Evolutionary conservation across 2,329 filamentous ascomycete genomes (phyloP).

Genomic region (Gnomoniopsis sp.): DNA sequence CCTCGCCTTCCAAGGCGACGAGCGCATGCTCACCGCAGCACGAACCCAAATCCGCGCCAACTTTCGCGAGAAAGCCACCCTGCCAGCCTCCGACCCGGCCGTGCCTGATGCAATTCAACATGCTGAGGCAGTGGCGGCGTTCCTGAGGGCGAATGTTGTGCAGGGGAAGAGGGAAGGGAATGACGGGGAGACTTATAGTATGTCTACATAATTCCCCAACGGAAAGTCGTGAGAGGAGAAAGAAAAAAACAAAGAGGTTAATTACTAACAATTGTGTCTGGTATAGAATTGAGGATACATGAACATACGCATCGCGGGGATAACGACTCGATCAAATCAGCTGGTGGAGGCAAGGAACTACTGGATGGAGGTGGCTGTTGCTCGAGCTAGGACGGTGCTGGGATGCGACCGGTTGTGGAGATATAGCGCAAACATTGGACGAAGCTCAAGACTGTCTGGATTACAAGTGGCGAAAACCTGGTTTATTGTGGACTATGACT

Average conservation of each 20-base stretch:
- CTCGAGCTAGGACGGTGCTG: not conserved
- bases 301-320: slow-evolving; percentile 87
- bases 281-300: slow-evolving; percentile 78
- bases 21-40: slow-evolving; percentile 65
- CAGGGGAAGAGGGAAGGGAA: slow-evolving; percentile 63
- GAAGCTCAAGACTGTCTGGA: not conserved
- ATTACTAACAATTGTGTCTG: not conserved
- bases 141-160: slow-evolving; percentile 81
- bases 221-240: not conserved
- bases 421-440: not conserved
- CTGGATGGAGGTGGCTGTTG: slow-evolving; percentile 23
- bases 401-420: not conserved
- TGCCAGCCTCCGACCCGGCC: slow-evolving; percentile 56
- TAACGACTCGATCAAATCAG: slow-evolving; percentile 82
- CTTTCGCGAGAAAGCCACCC: slow-evolving; percentile 66
- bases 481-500: no score
- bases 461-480: no score
- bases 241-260: not conserved
- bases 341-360: slow-evolving; percentile 33
- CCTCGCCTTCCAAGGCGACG: slow-evolving; percentile 81
- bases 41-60: slow-evolving; percentile 66
- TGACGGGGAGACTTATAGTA: slow-evolving; percentile 54
- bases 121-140: slow-evolving; percentile 76
- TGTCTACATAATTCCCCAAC: slow-evolving; percentile 27
- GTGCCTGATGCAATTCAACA: slow-evolving; percentile 66